phyloP scores from a whole-genome alignment of 140 eudicot species.

The Cichorium intybus region DNA sequence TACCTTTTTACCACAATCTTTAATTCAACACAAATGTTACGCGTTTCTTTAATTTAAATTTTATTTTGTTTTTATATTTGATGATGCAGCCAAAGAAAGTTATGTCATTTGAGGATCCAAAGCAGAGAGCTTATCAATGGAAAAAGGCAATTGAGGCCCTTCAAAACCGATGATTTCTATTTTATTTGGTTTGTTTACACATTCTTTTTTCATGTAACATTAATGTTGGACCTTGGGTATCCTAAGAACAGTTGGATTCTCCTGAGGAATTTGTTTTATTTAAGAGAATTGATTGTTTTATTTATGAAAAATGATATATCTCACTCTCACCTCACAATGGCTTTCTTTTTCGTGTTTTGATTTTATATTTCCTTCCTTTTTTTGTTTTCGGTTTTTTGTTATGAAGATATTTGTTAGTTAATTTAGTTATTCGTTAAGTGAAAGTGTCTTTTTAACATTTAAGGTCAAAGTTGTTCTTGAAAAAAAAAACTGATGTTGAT shows the following conservation, averaged over 20 bases:
- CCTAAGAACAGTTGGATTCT: constrained; percentile 38
- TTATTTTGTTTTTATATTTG: too few species aligned
- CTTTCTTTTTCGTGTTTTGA: constrained; percentile 1
- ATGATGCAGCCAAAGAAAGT: constrained; percentile 84
- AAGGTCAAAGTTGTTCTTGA: not conserved
- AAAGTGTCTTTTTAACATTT: not conserved
- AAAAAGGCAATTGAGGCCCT: constrained; percentile 90
- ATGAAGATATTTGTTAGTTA: constrained; percentile 3
- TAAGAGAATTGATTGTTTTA: not conserved
- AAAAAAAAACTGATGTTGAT: constrained; percentile 3
- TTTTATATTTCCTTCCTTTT: not conserved
- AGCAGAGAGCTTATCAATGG: constrained; percentile 94
- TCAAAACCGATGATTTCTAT: constrained; percentile 65
- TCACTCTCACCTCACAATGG: constrained; percentile 12
- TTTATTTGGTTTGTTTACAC: constrained; percentile 32
- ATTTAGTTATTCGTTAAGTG: constrained; percentile 16
- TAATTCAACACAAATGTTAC: not conserved
- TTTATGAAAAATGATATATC: not conserved
- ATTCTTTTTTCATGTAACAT: constrained; percentile 54
- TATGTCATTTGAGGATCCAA: constrained; percentile 85
- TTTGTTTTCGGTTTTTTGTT: not conserved
- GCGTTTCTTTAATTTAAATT: too few species aligned
- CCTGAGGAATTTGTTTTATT: constrained; percentile 25
- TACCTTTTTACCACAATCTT: not conserved
- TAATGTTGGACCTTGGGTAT: constrained; percentile 28